phyloP scores from a whole-genome alignment of 2,329 filamentous ascomycete genomes.

The Aspergillus udagawae region DNA sequence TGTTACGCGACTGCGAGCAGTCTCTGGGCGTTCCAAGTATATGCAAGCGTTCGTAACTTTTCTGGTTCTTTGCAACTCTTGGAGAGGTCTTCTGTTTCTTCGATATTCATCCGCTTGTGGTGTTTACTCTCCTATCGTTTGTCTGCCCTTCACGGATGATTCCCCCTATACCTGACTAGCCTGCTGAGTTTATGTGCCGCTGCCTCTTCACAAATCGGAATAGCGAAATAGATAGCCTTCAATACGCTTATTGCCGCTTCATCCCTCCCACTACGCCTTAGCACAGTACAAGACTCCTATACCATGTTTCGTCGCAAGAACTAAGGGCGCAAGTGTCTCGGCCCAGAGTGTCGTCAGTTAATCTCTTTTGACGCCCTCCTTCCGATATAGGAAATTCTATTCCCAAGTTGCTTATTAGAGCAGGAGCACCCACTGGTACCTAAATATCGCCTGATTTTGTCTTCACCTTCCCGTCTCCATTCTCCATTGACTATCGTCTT shows the following conservation, averaged over 20 bases:
- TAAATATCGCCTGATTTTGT: not conserved
- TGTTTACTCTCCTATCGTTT: constrained; percentile 11
- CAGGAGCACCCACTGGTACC: not conserved
- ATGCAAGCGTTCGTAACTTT: constrained; percentile 10
- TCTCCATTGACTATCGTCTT: not conserved
- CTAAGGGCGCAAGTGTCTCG: not conserved
- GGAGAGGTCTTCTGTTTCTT: constrained; percentile 4
- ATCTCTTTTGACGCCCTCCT: not conserved
- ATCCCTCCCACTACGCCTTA: not conserved
- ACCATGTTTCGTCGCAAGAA: not conserved
- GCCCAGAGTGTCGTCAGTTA: not conserved
- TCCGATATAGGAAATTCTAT: not conserved
- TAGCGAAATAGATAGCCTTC: not conserved
- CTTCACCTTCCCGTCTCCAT: not conserved
- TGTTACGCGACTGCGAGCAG: constrained; percentile 5
- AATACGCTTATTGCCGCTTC: not conserved
- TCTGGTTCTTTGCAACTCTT: constrained; percentile 1
- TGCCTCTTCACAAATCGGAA: constrained; percentile 1
- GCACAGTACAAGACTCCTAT: not conserved
- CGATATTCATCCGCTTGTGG: constrained; percentile 6
- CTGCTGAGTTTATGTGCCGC: constrained; percentile 12
- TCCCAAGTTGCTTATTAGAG: not conserved
- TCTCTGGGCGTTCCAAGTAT: constrained; percentile 10
- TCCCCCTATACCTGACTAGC: constrained; percentile 24
- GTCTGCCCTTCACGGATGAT: constrained; percentile 22